Conservation (phyloP, 495 filamentous ascomycete genomes). For the Recurvomyces mirabilis region DNA sequence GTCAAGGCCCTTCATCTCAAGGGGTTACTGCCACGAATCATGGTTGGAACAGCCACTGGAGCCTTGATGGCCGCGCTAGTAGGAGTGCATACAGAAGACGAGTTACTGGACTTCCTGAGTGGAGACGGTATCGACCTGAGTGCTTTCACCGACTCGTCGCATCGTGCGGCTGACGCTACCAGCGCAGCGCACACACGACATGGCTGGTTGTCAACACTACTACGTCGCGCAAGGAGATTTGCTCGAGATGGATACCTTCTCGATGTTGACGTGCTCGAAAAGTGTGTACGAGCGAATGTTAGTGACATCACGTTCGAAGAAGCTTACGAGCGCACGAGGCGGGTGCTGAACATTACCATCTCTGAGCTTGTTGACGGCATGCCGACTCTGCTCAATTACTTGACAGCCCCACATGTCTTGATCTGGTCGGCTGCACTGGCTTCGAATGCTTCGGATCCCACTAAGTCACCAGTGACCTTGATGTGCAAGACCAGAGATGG, state of each 20-base stretch:
- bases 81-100: slow-evolving; percentile 78
- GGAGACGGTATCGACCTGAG: slow-evolving; percentile 74
- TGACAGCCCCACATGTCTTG: slow-evolving; percentile 89
- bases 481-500: slow-evolving; percentile 76
- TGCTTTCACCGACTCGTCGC: slow-evolving; percentile 47
- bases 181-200: background rate
- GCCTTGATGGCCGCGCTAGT: slow-evolving; percentile 86
- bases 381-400: slow-evolving; percentile 79
- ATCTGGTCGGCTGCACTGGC: slow-evolving; percentile 91
- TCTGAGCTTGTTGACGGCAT: slow-evolving; percentile 63
- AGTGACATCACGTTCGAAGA: slow-evolving; percentile 91
- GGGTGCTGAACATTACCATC: slow-evolving; percentile 87
- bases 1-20: slow-evolving; percentile 77
- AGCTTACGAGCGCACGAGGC: slow-evolving; percentile 73
- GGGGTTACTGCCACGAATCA: slow-evolving; percentile 79
- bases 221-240: slow-evolving; percentile 54
- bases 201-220: slow-evolving; percentile 33
- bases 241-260: slow-evolving; percentile 68
- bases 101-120: slow-evolving; percentile 62
- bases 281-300: slow-evolving; percentile 75
- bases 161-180: slow-evolving; percentile 16
- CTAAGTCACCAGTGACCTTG: slow-evolving; percentile 58
- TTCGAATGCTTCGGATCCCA: slow-evolving; percentile 63
- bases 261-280: slow-evolving; percentile 69
- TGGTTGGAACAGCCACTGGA: slow-evolving; percentile 82